Base-by-base conservation (phyloP, 2,329 filamentous ascomycete species). In the Chlorencoelia australis region DNA sequence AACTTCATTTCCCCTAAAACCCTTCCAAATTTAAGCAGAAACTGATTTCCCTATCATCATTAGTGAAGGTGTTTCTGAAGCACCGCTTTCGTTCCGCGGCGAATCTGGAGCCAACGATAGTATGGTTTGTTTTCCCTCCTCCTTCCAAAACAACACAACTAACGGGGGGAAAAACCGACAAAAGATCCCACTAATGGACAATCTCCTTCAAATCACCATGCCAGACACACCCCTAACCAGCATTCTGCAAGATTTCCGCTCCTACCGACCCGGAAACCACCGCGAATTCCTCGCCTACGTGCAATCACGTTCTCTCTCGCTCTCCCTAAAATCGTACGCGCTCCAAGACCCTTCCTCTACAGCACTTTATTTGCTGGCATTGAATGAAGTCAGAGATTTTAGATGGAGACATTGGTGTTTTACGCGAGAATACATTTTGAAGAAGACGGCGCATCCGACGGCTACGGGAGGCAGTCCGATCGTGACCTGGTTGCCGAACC, bases 91-190 rank as follows among this genome's bases (percentile, higher is more conserved):
- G 38, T 95, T 95, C 72, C 79, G 89, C 20, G 89, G 89, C 48
- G 89, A 95, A 64, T 87, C 79, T 33, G 89, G 89, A 28, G 89
- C 89, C 48, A 95, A 95, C 57, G 89, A 96, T 64, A 83, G 79
- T 63, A 95, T 96, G 69, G 73, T 75, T 59, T 37, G 58, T 44
- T 21, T 29, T 29, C 7, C 18, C 13, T 21, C n/a, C 17, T 14
- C 13, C 10, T 17, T 24, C 9, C 11, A 11, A 15, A 13, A 25
- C 11, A 15, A 3, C 14, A 19, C 7, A 33, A 14, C 19, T 20
- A 35, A 24, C 4, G 7, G n/a, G 14, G 15, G 14, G 24, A 19
- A 37, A 33, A 36, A 9, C 9, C 10, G 10, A 2, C 15, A 14
- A 4, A 4, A 72, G 70, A 79, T 94, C 37, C 88, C 89, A 3